These are phyloP conservation scores for Xylariaceae sp. DNA, from an alignment of 2,329 filamentous ascomycete genomes.

Conservation along the genomic window DNA sequence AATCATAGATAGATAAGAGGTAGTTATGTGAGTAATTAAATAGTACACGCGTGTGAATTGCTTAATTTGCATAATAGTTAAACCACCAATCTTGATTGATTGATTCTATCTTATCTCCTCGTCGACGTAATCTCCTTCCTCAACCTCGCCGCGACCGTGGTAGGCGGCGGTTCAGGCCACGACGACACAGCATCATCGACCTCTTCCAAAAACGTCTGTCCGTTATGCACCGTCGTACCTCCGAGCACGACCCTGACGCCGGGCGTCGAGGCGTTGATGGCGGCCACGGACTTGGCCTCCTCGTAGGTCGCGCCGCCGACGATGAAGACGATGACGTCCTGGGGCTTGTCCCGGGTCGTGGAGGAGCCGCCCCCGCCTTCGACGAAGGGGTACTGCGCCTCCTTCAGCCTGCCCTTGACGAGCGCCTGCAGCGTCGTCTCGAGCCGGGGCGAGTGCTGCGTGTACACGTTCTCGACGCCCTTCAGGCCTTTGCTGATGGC, in stretches of 20 bases:
- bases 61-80: too few species aligned
- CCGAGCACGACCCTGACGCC: slow-evolving; percentile 86
- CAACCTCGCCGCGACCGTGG: slow-evolving; percentile 57
- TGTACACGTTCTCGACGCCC: slow-evolving; percentile 98
- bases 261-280: slow-evolving; percentile 84
- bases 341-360: slow-evolving; percentile 89
- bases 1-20: too few species aligned
- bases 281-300: slow-evolving; percentile 92
- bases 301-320: slow-evolving; percentile 92
- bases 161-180: slow-evolving; percentile 68
- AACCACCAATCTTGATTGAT: too few species aligned
- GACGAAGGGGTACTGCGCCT: slow-evolving; percentile 88
- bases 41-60: too few species aligned
- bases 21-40: too few species aligned
- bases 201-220: slow-evolving; percentile 80
- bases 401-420: slow-evolving; percentile 82
- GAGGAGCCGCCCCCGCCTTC: slow-evolving; percentile 80
- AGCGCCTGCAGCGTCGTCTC: slow-evolving; percentile 86
- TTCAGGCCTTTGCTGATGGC: slow-evolving; percentile 94
- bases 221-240: slow-evolving; percentile 84
- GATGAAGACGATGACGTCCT: slow-evolving; percentile 94
- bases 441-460: slow-evolving; percentile 85
- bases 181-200: slow-evolving; percentile 80
- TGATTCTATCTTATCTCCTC: too few species aligned
- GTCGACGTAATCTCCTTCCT: slow-evolving; percentile 57